Evolutionary conservation across 768 basidiomycete genomes (phyloP).

Genomic region (Hygrocybe coccinea): DNA sequence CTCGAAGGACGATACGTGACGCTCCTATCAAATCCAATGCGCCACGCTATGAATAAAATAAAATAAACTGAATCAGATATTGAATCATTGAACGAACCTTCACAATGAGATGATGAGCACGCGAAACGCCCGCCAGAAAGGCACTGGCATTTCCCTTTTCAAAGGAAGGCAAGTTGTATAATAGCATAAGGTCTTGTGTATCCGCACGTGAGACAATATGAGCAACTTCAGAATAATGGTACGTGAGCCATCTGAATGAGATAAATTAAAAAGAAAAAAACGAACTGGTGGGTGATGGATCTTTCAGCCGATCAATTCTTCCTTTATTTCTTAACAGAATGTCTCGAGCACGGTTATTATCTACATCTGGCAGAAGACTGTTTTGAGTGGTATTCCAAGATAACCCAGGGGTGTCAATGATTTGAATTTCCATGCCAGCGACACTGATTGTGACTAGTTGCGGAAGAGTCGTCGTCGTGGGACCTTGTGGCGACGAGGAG

Average conservation of each 20-base stretch:
- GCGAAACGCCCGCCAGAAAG: conserved; percentile 74
- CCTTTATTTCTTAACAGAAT: conserved; percentile 77
- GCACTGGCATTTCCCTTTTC: conserved; percentile 57
- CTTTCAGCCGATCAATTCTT: conserved; percentile 79
- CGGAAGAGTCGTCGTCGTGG: conserved; percentile 67
- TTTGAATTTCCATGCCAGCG: conserved; percentile 47
- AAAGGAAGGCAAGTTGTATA: conserved; percentile 81
- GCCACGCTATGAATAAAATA: conserved; percentile 50
- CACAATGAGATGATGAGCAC: conserved; percentile 68
- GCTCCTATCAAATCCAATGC: conserved; percentile 68
- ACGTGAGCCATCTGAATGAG: conserved; percentile 9
- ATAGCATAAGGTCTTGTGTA: conserved; percentile 82
- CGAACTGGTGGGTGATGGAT: conserved; percentile 67
- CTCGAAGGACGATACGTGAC: conserved; percentile 72
- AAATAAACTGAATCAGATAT: conserved; percentile 6
- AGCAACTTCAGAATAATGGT: conserved; percentile 41
- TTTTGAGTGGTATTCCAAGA: conserved; percentile 35
- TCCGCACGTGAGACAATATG: conserved; percentile 65
- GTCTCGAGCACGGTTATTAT: conserved; percentile 54
- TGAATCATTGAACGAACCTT: conserved; percentile 46
- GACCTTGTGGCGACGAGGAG: conserved; percentile 47
- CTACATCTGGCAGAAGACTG: conserved; percentile 33
- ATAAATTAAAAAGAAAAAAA: conserved; percentile 10
- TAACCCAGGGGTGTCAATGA: conserved; percentile 90
- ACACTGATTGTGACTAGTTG: conserved; percentile 54